Evolutionary conservation across 768 basidiomycete genomes (phyloP).

Genomic region (Boletales sp.): DNA sequence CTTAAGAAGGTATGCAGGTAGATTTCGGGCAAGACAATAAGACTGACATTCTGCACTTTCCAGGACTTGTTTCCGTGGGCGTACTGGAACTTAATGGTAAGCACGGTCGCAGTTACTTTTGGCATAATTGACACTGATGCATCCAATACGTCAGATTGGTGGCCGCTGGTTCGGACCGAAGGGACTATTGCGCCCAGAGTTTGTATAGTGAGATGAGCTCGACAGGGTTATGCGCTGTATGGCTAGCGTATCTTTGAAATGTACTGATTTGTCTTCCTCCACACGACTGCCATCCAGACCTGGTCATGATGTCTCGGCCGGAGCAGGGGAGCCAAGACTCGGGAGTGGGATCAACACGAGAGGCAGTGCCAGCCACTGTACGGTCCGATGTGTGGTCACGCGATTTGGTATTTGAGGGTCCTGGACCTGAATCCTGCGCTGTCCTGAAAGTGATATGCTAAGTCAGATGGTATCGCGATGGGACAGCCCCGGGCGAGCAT

Average conservation of each 20-base stretch:
- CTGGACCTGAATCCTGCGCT: neutral
- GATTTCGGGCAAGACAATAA: neutral
- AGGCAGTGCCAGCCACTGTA: neutral
- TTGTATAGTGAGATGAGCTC: slow-evolving; percentile 13
- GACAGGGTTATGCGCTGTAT: neutral
- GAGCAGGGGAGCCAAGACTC: slow-evolving; percentile 1
- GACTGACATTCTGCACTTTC: neutral
- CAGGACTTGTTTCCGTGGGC: slow-evolving; percentile 40
- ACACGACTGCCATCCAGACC: neutral
- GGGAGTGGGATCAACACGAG: neutral
- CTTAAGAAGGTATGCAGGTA: slow-evolving; percentile 55
- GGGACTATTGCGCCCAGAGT: slow-evolving; percentile 17
- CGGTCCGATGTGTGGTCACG: slow-evolving; percentile 6
- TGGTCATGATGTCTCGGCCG: slow-evolving; percentile 11
- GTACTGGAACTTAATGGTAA: slow-evolving; percentile 70
- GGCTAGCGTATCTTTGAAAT: neutral
- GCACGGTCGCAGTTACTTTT: no score
- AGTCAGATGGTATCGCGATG: no score
- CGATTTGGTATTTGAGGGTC: neutral
- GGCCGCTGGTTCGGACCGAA: slow-evolving; percentile 1
- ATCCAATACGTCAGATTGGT: slow-evolving; percentile 3
- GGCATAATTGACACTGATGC: no score
- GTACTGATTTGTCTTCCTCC: slow-evolving; percentile 8
- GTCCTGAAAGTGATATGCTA: neutral
- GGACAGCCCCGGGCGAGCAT: no score